Evolutionary conservation across 176 grass and related monocot species (phyloP), one percentile per base, ranked within the genome.

Genomic region (barley (Hordeum vulgare)): DNA sequence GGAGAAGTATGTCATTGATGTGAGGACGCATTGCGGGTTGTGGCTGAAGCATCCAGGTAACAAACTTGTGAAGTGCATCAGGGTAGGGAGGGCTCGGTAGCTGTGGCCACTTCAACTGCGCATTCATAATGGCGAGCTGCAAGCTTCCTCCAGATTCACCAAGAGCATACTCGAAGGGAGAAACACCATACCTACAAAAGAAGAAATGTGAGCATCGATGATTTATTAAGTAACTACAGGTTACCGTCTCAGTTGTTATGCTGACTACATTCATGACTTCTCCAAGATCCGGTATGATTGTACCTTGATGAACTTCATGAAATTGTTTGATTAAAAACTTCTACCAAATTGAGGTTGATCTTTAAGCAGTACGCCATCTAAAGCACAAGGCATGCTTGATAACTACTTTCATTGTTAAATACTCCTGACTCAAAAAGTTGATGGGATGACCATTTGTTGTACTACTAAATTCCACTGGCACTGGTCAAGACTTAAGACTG

Each of bases 141-240:
- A 99, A 83, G 71, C 97, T 99, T 73, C 93, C 97, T 87, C 89
- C 91, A 40, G 91, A 93, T 82, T 99, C 97, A 72, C 88, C 89
- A 28, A 96, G 83, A 37, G 78, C 91, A 39, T 96, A 92, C 71
- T 96, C 91, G 47, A 99, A 99, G 36, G 97, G 97, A 67, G 97
- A 99, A 77, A 89, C 87, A 75, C 89, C 86, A 18, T 96, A 96
- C 91, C 97, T 96, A 58, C 10, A 70, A 84, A 61, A 4, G 81
- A 53, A 0, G 15, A 56, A 63, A 91, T 54, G 10, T 76, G 60
- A 61, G 29, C 85, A 83, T 75, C 60, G 69, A 5, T 27, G 4
- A 61, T 40, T 78, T 29, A 47, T 42, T 9, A 1, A 79, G 47
- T 20, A 63, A 28, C 23, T 66, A 56, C 15, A 59, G 27, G 5